Evolutionary conservation across 2,329 filamentous ascomycete genomes (phyloP), one percentile per base, ranked within the genome.

Genomic region (Diaporthe vexans): DNA sequence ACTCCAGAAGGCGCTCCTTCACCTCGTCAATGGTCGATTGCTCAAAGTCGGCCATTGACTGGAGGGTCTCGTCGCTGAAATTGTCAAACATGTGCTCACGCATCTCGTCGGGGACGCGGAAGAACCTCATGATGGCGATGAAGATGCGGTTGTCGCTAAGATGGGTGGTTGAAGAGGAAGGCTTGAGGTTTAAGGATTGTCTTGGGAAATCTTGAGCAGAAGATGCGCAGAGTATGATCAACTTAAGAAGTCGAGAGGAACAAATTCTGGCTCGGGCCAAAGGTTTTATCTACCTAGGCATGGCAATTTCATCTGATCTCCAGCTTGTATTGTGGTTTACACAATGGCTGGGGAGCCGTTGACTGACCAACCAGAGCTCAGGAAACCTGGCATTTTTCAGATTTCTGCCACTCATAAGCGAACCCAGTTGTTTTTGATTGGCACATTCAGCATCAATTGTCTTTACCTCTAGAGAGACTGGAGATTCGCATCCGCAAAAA

Each of bases 51-150:
- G 48, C 63, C 63, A 68, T 54, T 1, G 21, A 26, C n/a, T 40
- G 63, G 21, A 68, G 33, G 7, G 52, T n/a, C 48, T 40, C 0
- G 9, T 54, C n/a, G 7, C 21, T 26, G 48, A 48, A 68, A 29
- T 54, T 52, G n/a, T 40, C 63, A 15, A 68, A 68, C 48, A 68
- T 37, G 3, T 54, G 48, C 33, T 54, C 48, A 21, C 48, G 63
- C 63, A 68, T 54, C 5, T 68, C 33, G 6, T 68, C 63, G 33
- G 48, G 26, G 21, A 68, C 54, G n/a, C 63, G 63, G 2, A 10
- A 26, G 26, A 1, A 29, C 48, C 52, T 13, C 63, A 68, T 54
- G 15, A 13, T 68, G n/a, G n/a, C n/a, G 17, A 51, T 4, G 10
- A 10, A 3, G 24, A 8, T 26, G 29, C n/a, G 6, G 33, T 21